Percentiles rank a stretch among this genome's conserved stretches.
phyloP scores from a whole-genome alignment of 2,329 filamentous ascomycete genomes.

The Cadophora gregata region DNA sequence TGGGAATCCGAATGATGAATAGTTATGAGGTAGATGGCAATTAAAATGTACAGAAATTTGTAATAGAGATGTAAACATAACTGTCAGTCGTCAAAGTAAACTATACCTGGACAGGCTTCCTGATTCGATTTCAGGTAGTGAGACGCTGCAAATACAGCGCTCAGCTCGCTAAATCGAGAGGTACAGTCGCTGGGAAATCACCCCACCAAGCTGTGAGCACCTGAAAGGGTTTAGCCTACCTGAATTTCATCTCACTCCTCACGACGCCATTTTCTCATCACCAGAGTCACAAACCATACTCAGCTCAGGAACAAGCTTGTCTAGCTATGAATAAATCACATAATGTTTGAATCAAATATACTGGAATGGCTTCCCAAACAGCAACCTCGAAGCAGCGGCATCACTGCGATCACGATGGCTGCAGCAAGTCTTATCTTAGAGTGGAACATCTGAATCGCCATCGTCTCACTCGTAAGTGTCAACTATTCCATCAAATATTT shows the following conservation, averaged over 20 bases:
- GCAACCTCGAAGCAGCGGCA: background rate
- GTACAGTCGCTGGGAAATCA: background rate
- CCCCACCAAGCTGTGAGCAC: background rate
- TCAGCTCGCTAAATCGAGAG: background rate
- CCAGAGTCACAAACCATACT: background rate
- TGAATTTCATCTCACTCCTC: constrained; percentile 1
- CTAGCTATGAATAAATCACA: background rate
- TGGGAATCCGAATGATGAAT: background rate
- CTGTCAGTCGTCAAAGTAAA: too few relatives aligned
- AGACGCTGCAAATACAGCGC: background rate
- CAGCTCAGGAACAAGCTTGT: background rate
- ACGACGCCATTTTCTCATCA: background rate
- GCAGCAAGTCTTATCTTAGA: background rate
- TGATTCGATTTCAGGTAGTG: background rate
- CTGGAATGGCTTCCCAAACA: background rate
- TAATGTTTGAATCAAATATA: background rate
- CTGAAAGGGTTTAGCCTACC: background rate
- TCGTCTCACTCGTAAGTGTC: background rate
- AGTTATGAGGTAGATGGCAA: background rate
- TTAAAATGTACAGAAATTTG: background rate
- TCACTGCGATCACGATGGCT: background rate
- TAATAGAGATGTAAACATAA: background rate
- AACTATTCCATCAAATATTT: background rate
- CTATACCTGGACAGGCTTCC: background rate
- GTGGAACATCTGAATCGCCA: constrained; percentile 9